Conservation (phyloP, 2,329 filamentous ascomycete genomes). For the Sarocladium strictum region DNA sequence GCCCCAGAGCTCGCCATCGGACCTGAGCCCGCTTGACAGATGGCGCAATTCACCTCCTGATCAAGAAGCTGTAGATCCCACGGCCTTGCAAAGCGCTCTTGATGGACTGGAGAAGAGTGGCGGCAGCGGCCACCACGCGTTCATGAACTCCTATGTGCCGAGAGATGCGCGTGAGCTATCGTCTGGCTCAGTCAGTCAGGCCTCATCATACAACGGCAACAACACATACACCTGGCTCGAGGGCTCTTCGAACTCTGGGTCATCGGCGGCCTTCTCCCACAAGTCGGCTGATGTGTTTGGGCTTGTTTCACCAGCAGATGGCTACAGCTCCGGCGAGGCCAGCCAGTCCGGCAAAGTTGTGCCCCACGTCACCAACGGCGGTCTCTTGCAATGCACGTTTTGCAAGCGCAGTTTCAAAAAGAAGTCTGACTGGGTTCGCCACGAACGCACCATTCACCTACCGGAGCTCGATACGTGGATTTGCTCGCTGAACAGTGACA, state of each 20-base stretch:
- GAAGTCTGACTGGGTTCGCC: slow-evolving; percentile 24
- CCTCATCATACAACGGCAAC: slow-evolving; percentile 2
- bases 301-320: not conserved
- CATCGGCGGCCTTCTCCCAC: not conserved
- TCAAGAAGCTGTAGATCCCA: slow-evolving; percentile 1
- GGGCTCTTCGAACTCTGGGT: not conserved
- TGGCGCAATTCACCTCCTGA: slow-evolving; percentile 10
- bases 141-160: not conserved
- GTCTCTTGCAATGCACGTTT: slow-evolving; percentile 10
- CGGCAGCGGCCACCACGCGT: no score
- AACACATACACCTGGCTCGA: not conserved
- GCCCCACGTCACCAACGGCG: not conserved
- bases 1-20: slow-evolving; percentile 5
- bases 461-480: slow-evolving; percentile 38
- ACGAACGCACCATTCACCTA: slow-evolving; percentile 45
- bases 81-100: not conserved
- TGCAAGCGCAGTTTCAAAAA: slow-evolving; percentile 9
- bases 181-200: not conserved
- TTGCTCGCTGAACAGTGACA: slow-evolving; percentile 33
- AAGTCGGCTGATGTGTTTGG: not conserved
- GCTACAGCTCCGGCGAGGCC: not conserved
- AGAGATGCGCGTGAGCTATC: not conserved
- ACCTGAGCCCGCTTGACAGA: slow-evolving; percentile 9
- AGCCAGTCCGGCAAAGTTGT: not conserved
- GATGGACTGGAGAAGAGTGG: not conserved